Evolutionary conservation across 2,329 filamentous ascomycete genomes (phyloP).

Genomic region (Alternaria sp.): DNA sequence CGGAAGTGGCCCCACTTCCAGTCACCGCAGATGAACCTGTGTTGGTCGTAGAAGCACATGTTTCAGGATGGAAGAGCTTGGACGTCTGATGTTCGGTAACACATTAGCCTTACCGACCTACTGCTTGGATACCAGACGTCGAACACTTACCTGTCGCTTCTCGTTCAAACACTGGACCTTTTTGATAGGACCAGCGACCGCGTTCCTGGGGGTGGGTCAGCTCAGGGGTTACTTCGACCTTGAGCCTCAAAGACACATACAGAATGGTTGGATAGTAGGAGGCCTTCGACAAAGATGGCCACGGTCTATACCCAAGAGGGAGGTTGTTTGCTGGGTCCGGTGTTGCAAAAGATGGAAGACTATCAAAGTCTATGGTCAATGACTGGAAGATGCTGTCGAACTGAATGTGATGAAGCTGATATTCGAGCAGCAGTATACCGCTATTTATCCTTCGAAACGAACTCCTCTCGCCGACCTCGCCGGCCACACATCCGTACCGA

Average conservation of each 20-base stretch:
- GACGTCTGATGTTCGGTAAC: constrained; percentile 35
- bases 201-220: constrained; percentile 37
- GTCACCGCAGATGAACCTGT: constrained; percentile 84
- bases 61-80: constrained; percentile 47
- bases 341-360: constrained; percentile 44
- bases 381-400: constrained; percentile 40
- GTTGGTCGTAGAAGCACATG: constrained; percentile 98
- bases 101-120: constrained; percentile 40
- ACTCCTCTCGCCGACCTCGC: constrained; percentile 35
- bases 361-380: constrained; percentile 34
- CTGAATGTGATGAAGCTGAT: constrained; percentile 41
- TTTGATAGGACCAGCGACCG: constrained; percentile 36
- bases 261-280: constrained; percentile 45
- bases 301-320: constrained; percentile 26
- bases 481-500: constrained; percentile 38
- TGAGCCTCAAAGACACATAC: constrained; percentile 38
- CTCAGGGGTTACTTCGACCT: constrained; percentile 38
- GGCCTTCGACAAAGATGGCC: constrained; percentile 19
- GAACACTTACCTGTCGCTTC: constrained; percentile 41
- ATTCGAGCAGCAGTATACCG: constrained; percentile 36
- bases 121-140: constrained; percentile 41
- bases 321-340: constrained; percentile 32
- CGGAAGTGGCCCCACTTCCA: constrained; percentile 96
- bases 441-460: constrained; percentile 54
- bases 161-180: constrained; percentile 30